Conservation (phyloP, 1,284 basidiomycete genomes). For the Anthracocystis setariae region DNA sequence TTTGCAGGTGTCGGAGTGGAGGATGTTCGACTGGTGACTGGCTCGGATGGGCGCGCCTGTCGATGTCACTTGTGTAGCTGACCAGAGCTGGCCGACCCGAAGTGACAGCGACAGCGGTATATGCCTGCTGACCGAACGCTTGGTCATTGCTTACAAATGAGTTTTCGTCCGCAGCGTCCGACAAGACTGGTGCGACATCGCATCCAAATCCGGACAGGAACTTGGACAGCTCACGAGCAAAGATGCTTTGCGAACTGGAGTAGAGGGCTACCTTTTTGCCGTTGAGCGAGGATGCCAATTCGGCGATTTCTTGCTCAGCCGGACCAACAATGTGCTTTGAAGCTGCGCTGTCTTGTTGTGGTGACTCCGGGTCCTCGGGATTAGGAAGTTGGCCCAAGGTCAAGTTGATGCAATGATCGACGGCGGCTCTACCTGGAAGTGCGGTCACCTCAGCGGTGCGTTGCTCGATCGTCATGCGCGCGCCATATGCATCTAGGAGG, state of each 20-base stretch:
- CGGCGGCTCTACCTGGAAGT: constrained; percentile 15
- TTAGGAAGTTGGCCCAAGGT: constrained; percentile 25
- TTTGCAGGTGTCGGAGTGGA: too few relatives aligned
- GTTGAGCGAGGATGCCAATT: constrained; percentile 18
- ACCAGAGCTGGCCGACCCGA: constrained; percentile 45
- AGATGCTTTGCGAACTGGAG: constrained; percentile 30
- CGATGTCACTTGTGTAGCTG: constrained; percentile 51
- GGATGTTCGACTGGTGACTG: background rate
- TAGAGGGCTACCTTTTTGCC: constrained; percentile 52
- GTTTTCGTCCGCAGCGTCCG: constrained; percentile 26
- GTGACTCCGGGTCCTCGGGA: constrained; percentile 1
- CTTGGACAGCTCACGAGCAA: constrained; percentile 29
- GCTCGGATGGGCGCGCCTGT: constrained; percentile 18
- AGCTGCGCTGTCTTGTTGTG: background rate
- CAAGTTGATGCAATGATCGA: constrained; percentile 31
- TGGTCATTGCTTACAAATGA: constrained; percentile 11
- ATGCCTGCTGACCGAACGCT: constrained; percentile 25
- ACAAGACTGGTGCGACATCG: constrained; percentile 37
- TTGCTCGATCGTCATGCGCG: constrained; percentile 22
- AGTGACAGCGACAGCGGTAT: constrained; percentile 52
- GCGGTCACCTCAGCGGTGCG: constrained; percentile 6
- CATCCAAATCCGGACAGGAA: constrained; percentile 36
- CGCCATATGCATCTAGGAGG: constrained; percentile 36
- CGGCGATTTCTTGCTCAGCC: constrained; percentile 28
- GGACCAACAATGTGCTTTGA: constrained; percentile 19